phyloP scores from a whole-genome alignment of 495 filamentous ascomycete genomes.

The Aspergillus cavernicola region DNA sequence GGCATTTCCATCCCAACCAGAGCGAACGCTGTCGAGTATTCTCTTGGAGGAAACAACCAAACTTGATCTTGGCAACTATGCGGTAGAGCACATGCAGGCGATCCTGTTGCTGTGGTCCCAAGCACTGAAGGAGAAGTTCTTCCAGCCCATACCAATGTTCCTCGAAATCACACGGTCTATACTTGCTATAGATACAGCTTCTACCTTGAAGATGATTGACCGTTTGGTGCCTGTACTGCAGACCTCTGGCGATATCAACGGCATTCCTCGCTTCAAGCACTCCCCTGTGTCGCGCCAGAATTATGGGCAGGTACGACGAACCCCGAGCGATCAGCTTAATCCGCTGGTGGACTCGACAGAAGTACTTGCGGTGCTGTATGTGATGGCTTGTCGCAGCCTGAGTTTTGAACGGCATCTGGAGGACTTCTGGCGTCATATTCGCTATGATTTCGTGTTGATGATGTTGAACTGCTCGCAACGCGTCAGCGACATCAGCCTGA shows the following conservation, averaged over 20 bases:
- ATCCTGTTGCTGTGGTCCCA: slow-evolving; percentile 59
- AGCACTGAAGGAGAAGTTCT: slow-evolving; percentile 58
- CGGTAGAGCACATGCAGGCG: slow-evolving; percentile 48
- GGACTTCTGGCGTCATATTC: slow-evolving; percentile 57
- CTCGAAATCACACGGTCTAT: slow-evolving; percentile 53
- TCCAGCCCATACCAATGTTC: slow-evolving; percentile 55
- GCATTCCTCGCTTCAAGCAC: slow-evolving; percentile 49
- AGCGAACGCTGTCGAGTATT: slow-evolving; percentile 51
- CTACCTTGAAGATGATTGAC: slow-evolving; percentile 46
- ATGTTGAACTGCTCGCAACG: slow-evolving; percentile 58
- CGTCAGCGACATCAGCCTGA: slow-evolving; percentile 54
- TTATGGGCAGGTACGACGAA: slow-evolving; percentile 35
- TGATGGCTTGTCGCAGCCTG: slow-evolving; percentile 50
- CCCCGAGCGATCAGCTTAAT: slow-evolving; percentile 43
- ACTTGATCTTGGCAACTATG: slow-evolving; percentile 42
- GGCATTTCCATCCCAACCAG: slow-evolving; percentile 53
- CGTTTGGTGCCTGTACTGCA: slow-evolving; percentile 53
- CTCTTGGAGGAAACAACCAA: slow-evolving; percentile 51
- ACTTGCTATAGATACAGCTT: slow-evolving; percentile 45
- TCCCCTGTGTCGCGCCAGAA: slow-evolving; percentile 40
- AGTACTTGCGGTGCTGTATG: slow-evolving; percentile 55
- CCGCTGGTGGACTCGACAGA: slow-evolving; percentile 52
- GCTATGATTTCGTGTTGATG: slow-evolving; percentile 61
- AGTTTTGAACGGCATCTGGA: slow-evolving; percentile 38
- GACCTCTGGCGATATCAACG: slow-evolving; percentile 53